Evolutionary conservation across 1,139 yeast species (phyloP), one percentile per base, ranked within the genome.

Genomic region (Taiozyma onychis): DNA sequence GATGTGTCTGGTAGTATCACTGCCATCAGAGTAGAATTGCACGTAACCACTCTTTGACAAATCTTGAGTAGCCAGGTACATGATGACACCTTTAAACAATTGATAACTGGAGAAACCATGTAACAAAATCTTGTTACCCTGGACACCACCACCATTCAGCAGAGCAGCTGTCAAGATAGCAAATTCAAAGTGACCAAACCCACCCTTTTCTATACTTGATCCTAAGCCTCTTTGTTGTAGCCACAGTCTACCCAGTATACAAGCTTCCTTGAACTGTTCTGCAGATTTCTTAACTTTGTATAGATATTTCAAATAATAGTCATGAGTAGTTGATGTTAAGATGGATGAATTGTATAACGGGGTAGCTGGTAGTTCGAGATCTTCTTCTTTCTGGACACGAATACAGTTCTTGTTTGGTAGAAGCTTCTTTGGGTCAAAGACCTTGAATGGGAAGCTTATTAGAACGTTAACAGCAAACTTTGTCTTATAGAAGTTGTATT

Each of bases 71-170:
- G 97, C 95, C 54, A 93, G 66, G 61, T 85, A 91, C 60, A 83
- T 83, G 48, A 93, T 75, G 2, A 89, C 81, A 63, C 95, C 97
- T 66, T 88, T 90, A 72, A 93, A 93, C 51, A 93, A 71, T 69
- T 93, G 99, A 65, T 90, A 93, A 30, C 95, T 85, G 4, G 97
- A 88, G 66, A 87, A 91, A 1, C 98, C 99, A 59, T 84, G 85
- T 44, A 90, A 68, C 51, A 93, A 73, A 34, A 89, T 83, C 61
- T 83, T 85, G 61, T 85, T 85, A 22, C 95, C 91, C 57, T 76
- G 77, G 11, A 73, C 67, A 48, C 95, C 95, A 59, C 97, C 97
- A 58, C 97, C 97, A 57, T 84, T 82, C 43, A 93, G 72, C 51
- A 93, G 72, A 1, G 90, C 86, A 44, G 96, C 84, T 83, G 89